Base-by-base conservation (phyloP, 495 filamentous ascomycete species). In the Usnea hakonensis region DNA sequence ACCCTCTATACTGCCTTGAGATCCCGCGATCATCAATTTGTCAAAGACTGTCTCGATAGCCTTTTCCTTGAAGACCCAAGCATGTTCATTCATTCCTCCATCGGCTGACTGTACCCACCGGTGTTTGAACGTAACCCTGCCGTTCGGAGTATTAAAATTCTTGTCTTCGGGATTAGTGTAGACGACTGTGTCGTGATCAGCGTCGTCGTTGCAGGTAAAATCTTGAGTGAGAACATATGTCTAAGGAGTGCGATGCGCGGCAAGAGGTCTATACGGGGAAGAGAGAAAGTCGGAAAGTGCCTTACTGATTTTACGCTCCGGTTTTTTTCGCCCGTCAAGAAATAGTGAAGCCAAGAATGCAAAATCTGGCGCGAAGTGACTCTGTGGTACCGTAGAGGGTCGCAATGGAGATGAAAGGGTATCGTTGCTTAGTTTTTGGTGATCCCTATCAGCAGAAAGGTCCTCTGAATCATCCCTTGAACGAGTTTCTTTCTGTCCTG, bases 41-140 rank as follows among this genome's bases (percentile, higher is more conserved):
- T 71, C 65, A 30, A 73, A 70, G 3, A 66, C 33, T 1, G 61
- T 68, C 38, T 73, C 71, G 32, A 73, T 70, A 17, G 69, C 67
- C 6, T 68, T 63, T 13, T 74, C 68, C 41, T 66, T 71, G 63
- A 72, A 72, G 8, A 67, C 57, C 70, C 70, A 72, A 17, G 23
- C 38, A 41, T 66, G 55, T 41, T 70, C 60, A 13, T 52, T 44
- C 21, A 72, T 26, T 6, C 16, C n/a, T 2, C 72, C 72, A 32
- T 70, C 65, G 1, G n/a, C 62, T 17, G 53, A 60, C 38, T 66
- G 35, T 11, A 69, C 54, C 58, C 33, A 64, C 14, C 70, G 64
- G 50, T 30, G 37, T 46, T 57, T 66, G 36, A 71, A 36, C 1
- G 14, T 0, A 17, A 71, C 57, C 33, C 55, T 57, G n/a, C 68